Evolutionary conservation across 2,329 filamentous ascomycete species (phyloP).

Genomic region (Aspergillus tubingensis): DNA sequence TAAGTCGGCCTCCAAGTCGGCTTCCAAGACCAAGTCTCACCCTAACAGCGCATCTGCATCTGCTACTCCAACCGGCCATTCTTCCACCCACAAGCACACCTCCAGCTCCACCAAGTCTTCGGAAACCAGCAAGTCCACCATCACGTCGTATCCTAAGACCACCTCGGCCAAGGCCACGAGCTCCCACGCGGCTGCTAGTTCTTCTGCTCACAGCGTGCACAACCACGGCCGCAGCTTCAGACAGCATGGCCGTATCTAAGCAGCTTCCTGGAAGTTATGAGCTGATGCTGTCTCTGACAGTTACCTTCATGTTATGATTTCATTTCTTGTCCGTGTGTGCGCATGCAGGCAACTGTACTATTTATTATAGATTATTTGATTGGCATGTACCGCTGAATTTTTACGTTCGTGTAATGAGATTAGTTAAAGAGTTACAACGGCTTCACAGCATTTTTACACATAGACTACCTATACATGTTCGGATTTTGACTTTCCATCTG

Average conservation of each 20-base stretch:
- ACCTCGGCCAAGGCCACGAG: neutral
- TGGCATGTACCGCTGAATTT: neutral
- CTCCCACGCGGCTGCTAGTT: neutral
- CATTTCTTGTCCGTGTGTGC: neutral
- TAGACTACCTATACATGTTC: too few species aligned
- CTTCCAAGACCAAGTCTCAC: neutral
- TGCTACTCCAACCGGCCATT: neutral
- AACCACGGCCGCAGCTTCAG: slow-evolving; percentile 1
- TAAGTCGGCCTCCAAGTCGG: neutral
- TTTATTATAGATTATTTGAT: neutral
- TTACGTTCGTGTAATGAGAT: neutral
- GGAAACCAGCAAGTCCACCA: neutral
- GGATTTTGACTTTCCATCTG: too few species aligned
- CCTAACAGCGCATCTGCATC: slow-evolving; percentile 1
- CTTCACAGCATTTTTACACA: too few species aligned
- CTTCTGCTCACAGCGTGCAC: neutral
- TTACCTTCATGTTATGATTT: slow-evolving; percentile 3
- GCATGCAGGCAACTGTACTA: neutral
- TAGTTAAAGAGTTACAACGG: too few species aligned
- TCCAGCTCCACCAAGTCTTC: neutral
- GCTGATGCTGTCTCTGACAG: neutral
- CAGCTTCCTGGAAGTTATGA: neutral
- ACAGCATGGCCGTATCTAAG: slow-evolving; percentile 1
- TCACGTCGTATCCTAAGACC: neutral
- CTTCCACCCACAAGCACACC: neutral